Percentiles rank a stretch among this genome's conserved stretches.
phyloP scores from a whole-genome alignment of 2,329 filamentous ascomycete species.

The Emergomyces orientalis region DNA sequence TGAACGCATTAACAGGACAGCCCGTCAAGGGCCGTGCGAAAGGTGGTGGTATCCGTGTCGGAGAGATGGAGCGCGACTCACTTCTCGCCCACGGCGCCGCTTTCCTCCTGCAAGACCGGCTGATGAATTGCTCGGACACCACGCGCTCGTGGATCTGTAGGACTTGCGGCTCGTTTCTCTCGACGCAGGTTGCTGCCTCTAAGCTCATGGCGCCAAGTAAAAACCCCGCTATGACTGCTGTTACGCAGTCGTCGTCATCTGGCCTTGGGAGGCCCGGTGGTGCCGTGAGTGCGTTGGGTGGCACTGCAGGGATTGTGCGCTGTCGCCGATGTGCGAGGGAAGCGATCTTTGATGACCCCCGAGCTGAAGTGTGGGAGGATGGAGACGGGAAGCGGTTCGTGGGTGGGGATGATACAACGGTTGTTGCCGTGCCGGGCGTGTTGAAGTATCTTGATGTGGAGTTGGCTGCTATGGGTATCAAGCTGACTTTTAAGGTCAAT shows the following conservation, averaged over 20 bases:
- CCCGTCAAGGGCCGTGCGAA: conserved; percentile 95
- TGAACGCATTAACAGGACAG: conserved; percentile 83
- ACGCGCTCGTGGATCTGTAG: conserved; percentile 83
- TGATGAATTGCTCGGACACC: conserved; percentile 97
- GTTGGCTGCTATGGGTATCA: conserved; percentile 89
- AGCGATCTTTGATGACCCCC: conserved; percentile 52
- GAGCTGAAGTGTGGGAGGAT: conserved; percentile 79
- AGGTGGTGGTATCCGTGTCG: conserved; percentile 96
- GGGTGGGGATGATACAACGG: conserved; percentile 81
- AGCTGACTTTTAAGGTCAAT: conserved; percentile 80
- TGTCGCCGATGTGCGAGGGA: conserved; percentile 70
- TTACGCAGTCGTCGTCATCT: conserved; percentile 13
- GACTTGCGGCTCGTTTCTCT: conserved; percentile 80
- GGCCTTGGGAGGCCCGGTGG: conserved; percentile 36
- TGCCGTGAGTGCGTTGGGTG: conserved; percentile 50
- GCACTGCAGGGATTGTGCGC: conserved; percentile 54
- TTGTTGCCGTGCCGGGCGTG: conserved; percentile 87
- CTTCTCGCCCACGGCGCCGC: conserved; percentile 90
- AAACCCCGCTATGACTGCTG: conserved; percentile 17
- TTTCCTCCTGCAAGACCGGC: conserved; percentile 85
- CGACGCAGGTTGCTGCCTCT: conserved; percentile 53
- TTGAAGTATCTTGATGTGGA: conserved; percentile 91
- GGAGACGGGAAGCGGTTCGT: conserved; percentile 73
- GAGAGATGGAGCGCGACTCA: conserved; percentile 97
- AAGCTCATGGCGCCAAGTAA: conserved; percentile 15